Evolutionary conservation across 2,329 filamentous ascomycete species (phyloP).

Genomic region (Diplodia mutila): DNA sequence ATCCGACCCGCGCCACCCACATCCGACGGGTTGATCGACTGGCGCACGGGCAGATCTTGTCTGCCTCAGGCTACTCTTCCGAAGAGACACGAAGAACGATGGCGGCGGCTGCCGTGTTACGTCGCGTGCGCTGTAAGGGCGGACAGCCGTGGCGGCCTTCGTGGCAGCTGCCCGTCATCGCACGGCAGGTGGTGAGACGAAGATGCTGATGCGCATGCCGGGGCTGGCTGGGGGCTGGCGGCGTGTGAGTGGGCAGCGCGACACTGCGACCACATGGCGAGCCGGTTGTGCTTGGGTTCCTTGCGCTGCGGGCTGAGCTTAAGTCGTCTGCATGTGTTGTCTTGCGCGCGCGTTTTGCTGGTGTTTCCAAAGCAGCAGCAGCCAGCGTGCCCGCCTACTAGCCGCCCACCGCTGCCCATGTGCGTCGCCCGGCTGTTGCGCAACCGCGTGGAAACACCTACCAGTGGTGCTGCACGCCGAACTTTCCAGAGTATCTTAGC

Average conservation of each 20-base stretch:
- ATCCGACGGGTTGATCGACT: slow-evolving; percentile 17
- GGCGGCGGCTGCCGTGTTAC: slow-evolving; percentile 15
- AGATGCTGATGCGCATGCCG: background rate
- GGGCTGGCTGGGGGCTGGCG: background rate
- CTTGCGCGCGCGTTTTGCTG: slow-evolving; percentile 6
- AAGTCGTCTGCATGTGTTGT: slow-evolving; percentile 20
- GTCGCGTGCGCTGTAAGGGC: slow-evolving; percentile 22
- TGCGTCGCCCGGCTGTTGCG: slow-evolving; percentile 9
- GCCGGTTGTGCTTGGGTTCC: slow-evolving; percentile 21
- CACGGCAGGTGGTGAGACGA: slow-evolving; percentile 16
- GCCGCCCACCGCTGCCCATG: slow-evolving; percentile 7
- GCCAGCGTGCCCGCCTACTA: background rate
- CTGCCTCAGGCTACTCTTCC: slow-evolving; percentile 16
- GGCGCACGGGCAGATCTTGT: slow-evolving; percentile 15
- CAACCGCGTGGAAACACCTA: slow-evolving; percentile 2
- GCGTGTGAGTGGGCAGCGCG: background rate
- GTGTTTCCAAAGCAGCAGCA: background rate
- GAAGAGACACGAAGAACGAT: slow-evolving; percentile 18
- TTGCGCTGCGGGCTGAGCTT: slow-evolving; percentile 23
- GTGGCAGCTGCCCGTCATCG: slow-evolving; percentile 18
- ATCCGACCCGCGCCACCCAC: slow-evolving; percentile 7
- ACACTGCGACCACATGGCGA: slow-evolving; percentile 18
- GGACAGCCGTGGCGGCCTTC: background rate
- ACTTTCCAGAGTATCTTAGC: slow-evolving; percentile 20
- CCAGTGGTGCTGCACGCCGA: slow-evolving; percentile 15